Evolutionary conservation across 75 land plant genomes (phyloP), one percentile per base, ranked within the genome.

Genomic region (Cupressus sempervirens): DNA sequence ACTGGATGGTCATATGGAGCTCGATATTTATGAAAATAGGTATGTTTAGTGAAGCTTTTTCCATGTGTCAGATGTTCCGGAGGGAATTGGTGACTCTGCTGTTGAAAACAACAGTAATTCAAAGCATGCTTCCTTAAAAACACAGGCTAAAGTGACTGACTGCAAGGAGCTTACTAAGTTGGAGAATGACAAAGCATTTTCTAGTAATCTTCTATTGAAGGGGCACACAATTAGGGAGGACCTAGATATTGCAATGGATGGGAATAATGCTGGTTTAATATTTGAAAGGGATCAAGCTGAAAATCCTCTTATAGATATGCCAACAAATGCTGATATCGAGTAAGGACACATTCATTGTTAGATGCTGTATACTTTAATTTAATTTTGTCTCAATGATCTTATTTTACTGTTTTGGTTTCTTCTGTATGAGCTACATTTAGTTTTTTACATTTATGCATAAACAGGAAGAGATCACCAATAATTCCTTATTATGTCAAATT

Each of bases 41-140:
- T 20, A 76, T 76, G 79, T 40, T 38, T 76, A 38, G 79, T 76
- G 79, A 76, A 40, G 43, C 23, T 76, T 76, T 41, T 76, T 23
- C 79, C 26, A 23, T 76, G 79, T 76, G 79, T 38, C 79, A 76
- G 79, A 76, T 76, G 79, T 40, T 76, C 79, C 79, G 1, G 79
- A 38, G 1, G 45, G 43, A 76, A 76, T 76, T 76, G 79, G 79
- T 40, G 45, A 38, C 45, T 76, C 79, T 76, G 79, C 79, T 76
- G 79, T 76, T 76, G 79, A 76, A 76, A 76, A 76, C 45, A 38
- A 76, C 79, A 76, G 79, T 76, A 76, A 76, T 76, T 76, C 79
- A 76, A 76, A 76, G 79, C 79, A 76, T 38, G 79, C 45, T 76
- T 38, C 79, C 79, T 76, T 76, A 38, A 76, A 40, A 76, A 14